Percentiles rank a stretch among this genome's conserved stretches.
Evolutionary conservation across 2,329 filamentous ascomycete genomes (phyloP).

Genomic region (Coniochaeta sp.): DNA sequence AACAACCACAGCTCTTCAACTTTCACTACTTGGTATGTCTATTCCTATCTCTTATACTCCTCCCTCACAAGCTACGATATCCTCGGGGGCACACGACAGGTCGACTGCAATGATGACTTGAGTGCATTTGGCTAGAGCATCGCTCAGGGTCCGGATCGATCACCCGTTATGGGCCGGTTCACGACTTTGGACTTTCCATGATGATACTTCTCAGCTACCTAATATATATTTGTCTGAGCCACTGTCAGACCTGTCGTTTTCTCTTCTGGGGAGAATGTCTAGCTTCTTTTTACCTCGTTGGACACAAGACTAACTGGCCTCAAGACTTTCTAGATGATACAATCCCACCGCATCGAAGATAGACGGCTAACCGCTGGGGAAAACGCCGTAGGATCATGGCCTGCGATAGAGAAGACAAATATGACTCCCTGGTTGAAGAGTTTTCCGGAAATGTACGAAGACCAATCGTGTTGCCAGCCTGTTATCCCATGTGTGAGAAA

Average conservation of each 20-base stretch:
- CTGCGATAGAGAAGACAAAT: conserved; percentile 88
- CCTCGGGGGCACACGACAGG: conserved; percentile 1
- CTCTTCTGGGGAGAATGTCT: conserved; percentile 6
- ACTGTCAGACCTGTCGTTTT: conserved; percentile 14
- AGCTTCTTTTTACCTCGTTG: not conserved
- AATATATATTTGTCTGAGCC: conserved; percentile 78
- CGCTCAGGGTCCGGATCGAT: conserved; percentile 51
- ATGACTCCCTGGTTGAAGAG: conserved; percentile 70
- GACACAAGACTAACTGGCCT: conserved; percentile 7
- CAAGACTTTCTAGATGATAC: conserved; percentile 1
- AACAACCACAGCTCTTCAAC: not conserved
- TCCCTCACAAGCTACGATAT: conserved; percentile 1
- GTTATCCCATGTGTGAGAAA: conserved; percentile 20
- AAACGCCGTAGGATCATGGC: conserved; percentile 73
- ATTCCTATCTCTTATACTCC: conserved; percentile 12
- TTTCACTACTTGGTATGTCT: conserved; percentile 14
- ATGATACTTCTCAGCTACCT: conserved; percentile 99
- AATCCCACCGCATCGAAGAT: no score
- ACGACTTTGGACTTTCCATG: conserved; percentile 69
- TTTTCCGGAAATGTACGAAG: conserved; percentile 75
- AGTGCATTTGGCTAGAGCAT: conserved; percentile 99
- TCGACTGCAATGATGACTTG: conserved; percentile 89
- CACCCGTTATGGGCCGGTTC: conserved; percentile 69
- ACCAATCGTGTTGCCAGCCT: conserved; percentile 4
- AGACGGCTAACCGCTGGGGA: conserved; percentile 17